Evolutionary conservation across 208 protist genomes (phyloP).

Genomic region (Crithidia fasciculata): DNA sequence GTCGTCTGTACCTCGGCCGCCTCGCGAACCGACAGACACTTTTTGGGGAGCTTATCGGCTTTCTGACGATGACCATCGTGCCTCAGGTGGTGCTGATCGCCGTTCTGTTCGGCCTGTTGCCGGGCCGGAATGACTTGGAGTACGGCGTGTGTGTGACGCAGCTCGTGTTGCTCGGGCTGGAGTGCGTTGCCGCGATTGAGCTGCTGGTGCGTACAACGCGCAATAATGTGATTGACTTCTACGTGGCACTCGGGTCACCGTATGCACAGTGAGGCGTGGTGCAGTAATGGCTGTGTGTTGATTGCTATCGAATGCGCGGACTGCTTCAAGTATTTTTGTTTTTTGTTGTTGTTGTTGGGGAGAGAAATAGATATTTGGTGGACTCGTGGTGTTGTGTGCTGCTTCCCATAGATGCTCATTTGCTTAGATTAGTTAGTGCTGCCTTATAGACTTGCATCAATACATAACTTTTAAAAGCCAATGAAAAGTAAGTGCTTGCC

Average conservation of each 20-base stretch:
- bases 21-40: slow-evolving; percentile 47
- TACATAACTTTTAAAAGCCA: not conserved
- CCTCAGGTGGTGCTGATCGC: slow-evolving; percentile 64
- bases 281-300: no score
- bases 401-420: no score
- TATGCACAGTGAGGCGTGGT: slow-evolving; percentile 7
- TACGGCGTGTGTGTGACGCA: slow-evolving; percentile 63
- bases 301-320: no score
- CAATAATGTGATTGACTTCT: slow-evolving; percentile 81
- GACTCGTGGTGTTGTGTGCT: no score
- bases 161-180: slow-evolving; percentile 53
- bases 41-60: slow-evolving; percentile 55
- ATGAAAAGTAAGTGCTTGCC: no score
- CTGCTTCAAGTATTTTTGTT: no score
- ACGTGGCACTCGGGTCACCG: slow-evolving; percentile 43
- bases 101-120: slow-evolving; percentile 43
- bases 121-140: slow-evolving; percentile 63
- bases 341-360: not conserved
- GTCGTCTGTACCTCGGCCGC: slow-evolving; percentile 59
- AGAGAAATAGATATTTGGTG: not conserved
- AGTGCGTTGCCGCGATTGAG: slow-evolving; percentile 39
- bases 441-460: not conserved
- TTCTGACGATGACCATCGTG: slow-evolving; percentile 50
- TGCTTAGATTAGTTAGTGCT: no score
- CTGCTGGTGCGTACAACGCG: slow-evolving; percentile 48